Conservation (phyloP, 345 rosid species). For the Triadica sebifera region DNA sequence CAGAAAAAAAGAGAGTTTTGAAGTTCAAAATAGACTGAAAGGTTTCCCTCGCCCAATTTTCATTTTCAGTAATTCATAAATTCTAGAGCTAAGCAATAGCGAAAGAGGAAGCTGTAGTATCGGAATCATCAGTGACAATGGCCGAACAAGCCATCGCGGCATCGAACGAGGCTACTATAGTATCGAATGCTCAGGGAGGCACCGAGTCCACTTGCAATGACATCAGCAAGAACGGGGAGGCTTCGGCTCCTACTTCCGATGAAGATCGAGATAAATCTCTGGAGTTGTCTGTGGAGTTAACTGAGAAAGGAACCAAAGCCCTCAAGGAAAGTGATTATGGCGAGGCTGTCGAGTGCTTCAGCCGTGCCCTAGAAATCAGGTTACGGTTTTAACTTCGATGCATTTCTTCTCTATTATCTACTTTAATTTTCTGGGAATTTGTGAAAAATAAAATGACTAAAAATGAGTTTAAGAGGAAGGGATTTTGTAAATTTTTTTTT, state of each 20-base stretch:
- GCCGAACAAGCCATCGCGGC: neutral
- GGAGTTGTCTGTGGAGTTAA: constrained; percentile 61
- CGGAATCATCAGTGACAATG: constrained; percentile 21
- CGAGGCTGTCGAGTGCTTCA: constrained; percentile 88
- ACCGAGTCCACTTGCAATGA: constrained; percentile 64
- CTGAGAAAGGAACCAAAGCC: constrained; percentile 58
- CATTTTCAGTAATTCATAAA: neutral
- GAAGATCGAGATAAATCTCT: constrained; percentile 51
- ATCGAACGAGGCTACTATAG: constrained; percentile 24
- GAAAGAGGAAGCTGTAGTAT: constrained; percentile 15
- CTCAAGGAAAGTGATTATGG: constrained; percentile 56
- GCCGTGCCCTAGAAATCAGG: constrained; percentile 96
- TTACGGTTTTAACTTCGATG: constrained; percentile 22
- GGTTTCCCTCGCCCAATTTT: neutral
- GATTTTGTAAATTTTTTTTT: neutral
- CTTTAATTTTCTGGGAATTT: neutral
- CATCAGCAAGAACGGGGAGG: constrained; percentile 38
- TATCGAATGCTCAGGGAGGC: constrained; percentile 30
- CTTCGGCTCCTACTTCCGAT: constrained; percentile 37
- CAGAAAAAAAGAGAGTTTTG: neutral
- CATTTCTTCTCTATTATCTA: neutral
- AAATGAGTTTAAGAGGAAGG: neutral
- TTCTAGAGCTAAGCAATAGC: neutral
- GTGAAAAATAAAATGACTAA: neutral
- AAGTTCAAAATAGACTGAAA: neutral